Conservation (phyloP, 2,329 filamentous ascomycete species). For the Fusarium sp. region DNA sequence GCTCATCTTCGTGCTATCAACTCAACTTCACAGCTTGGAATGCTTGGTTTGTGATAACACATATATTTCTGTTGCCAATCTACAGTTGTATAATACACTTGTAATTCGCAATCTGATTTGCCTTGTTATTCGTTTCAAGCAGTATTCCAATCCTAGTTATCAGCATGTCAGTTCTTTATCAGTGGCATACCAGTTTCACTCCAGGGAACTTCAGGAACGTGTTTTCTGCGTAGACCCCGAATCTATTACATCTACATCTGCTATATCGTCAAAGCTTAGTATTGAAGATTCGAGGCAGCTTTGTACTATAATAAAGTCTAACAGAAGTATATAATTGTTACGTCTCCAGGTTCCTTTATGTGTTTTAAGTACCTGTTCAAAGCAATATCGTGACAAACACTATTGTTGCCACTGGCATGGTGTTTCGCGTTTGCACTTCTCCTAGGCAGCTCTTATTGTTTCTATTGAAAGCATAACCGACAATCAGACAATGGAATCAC, state of each 20-base stretch:
- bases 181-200: neutral
- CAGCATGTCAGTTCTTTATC: neutral
- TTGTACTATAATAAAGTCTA: neutral
- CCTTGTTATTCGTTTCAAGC: no score
- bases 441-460: constrained; percentile 9
- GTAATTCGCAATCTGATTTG: neutral
- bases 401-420: constrained; percentile 4
- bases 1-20: neutral
- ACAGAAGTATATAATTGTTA: neutral
- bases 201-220: neutral
- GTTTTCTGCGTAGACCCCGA: neutral
- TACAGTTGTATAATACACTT: neutral
- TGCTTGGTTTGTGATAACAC: neutral
- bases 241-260: neutral
- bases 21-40: neutral
- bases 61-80: neutral
- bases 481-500: constrained; percentile 3
- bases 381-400: neutral
- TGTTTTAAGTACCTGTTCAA: neutral
- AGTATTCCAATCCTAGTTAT: no score
- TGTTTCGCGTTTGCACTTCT: constrained; percentile 4
- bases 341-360: neutral
- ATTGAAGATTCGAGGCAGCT: neutral
- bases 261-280: neutral
- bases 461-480: constrained; percentile 9